These are phyloP conservation scores for Solanum peruvianum DNA, from an alignment of 257 asterid genomes.

Conservation along the genomic window DNA sequence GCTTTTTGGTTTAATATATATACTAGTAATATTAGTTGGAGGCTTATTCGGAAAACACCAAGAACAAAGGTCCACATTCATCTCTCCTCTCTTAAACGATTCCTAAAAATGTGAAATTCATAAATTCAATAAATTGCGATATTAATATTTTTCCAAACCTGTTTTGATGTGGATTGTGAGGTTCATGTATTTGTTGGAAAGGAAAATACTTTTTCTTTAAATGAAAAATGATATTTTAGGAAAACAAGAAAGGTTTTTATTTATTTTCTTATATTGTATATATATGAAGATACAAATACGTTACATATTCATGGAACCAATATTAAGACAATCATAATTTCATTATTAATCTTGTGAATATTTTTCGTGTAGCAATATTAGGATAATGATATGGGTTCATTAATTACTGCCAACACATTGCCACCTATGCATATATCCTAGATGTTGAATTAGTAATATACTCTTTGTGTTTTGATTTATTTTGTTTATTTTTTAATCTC, in stretches of 20 bases:
- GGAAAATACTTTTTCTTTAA: neutral
- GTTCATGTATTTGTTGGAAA: neutral
- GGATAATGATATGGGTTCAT: neutral
- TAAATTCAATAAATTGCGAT: accelerated
- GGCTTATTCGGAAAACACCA: neutral
- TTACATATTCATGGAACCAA: neutral
- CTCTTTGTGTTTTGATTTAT: too few relatives aligned
- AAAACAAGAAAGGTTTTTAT: neutral
- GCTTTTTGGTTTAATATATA: neutral
- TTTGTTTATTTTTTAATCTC: too few relatives aligned
- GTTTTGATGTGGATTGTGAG: neutral
- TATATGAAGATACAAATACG: neutral
- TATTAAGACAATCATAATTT: neutral
- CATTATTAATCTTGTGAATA: too few relatives aligned
- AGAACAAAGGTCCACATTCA: neutral
- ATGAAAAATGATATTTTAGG: neutral
- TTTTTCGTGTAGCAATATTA: neutral
- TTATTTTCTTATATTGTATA: neutral
- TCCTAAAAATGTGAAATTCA: neutral
- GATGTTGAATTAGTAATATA: too few relatives aligned
- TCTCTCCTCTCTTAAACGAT: neutral
- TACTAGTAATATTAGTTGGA: neutral
- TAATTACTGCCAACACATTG: neutral
- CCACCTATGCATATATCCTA: neutral
- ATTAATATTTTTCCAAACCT: neutral